These are phyloP conservation scores for Avicennia marina DNA, from an alignment of 257 asterid species.

Conservation along the genomic window DNA sequence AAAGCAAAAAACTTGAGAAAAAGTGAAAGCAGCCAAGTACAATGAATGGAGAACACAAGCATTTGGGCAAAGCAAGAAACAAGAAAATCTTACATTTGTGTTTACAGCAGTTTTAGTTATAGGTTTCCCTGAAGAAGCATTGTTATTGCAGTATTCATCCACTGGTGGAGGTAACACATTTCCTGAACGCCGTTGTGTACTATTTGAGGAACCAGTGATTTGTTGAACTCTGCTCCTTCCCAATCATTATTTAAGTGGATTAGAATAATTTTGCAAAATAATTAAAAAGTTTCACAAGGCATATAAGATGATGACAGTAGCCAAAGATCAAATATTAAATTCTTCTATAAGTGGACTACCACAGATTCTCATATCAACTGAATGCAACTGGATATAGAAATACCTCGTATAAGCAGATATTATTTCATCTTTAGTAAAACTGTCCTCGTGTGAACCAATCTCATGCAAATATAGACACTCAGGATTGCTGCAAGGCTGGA, in stretches of 20 bases:
- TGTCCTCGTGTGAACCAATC: constrained; percentile 79
- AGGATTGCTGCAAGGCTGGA: constrained; percentile 88
- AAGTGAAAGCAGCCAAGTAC: too few species aligned
- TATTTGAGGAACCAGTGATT: constrained; percentile 59
- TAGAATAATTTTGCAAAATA: too few species aligned
- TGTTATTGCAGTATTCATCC: constrained; percentile 48
- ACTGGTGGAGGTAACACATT: constrained; percentile 79
- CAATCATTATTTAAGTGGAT: constrained; percentile 39
- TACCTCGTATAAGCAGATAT: constrained; percentile 88
- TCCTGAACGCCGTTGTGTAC: constrained; percentile 69
- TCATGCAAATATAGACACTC: constrained; percentile 92
- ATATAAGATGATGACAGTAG: too few species aligned
- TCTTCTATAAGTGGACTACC: neutral
- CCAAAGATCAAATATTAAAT: neutral
- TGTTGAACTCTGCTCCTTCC: constrained; percentile 83
- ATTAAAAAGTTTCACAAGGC: too few species aligned
- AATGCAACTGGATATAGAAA: constrained; percentile 11
- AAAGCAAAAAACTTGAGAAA: too few species aligned
- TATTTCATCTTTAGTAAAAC: constrained; percentile 89
- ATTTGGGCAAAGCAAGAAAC: neutral
- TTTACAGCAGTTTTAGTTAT: constrained; percentile 44
- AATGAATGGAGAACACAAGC: too few species aligned
- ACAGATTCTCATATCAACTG: neutral
- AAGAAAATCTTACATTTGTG: constrained; percentile 63
- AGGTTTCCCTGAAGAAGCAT: constrained; percentile 59